A percentile compares a stretch with the other conserved stretches of the same genome.
Conservation (phyloP, 805 yeast genomes). For the Cyberlindnera samutprakarnensis region DNA sequence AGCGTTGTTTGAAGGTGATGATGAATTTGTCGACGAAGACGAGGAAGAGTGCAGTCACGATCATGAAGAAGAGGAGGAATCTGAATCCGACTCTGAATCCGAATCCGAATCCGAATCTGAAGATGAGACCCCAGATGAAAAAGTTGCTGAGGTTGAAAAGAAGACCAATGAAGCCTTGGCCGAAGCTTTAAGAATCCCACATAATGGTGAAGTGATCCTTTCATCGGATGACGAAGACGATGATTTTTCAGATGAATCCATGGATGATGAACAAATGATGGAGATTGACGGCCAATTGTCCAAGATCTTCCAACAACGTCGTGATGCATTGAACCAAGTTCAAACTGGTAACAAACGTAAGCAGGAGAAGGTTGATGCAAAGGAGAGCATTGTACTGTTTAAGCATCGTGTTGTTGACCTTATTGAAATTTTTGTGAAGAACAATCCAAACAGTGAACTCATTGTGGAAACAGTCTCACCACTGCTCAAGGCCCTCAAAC, state of each 20-base stretch:
- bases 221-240: constrained; percentile 41
- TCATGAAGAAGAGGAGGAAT: too few species aligned
- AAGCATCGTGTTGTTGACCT: constrained; percentile 75
- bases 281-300: constrained; percentile 83
- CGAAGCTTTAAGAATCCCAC: constrained; percentile 60
- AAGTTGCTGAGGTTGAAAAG: constrained; percentile 36
- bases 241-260: constrained; percentile 65
- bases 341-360: constrained; percentile 63
- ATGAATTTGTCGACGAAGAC: constrained; percentile 39
- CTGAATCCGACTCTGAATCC: too few species aligned
- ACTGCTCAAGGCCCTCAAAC: constrained; percentile 48
- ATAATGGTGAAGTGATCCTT: constrained; percentile 33
- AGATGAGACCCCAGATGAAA: constrained; percentile 16
- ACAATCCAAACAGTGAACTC: constrained; percentile 23
- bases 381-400: constrained; percentile 69
- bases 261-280: constrained; percentile 97
- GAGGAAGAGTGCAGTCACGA: too few species aligned
- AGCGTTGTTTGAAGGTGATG: constrained; percentile 61
- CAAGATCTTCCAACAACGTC: constrained; percentile 76
- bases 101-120: too few species aligned
- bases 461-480: constrained; percentile 44
- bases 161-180: constrained; percentile 61
- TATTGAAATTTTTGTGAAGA: constrained; percentile 52
- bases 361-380: constrained; percentile 68
- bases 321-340: constrained; percentile 49